A percentile compares a stretch with the other conserved stretches of the same genome.
Evolutionary conservation across 2,329 filamentous ascomycete genomes (phyloP).

Genomic region (Neopestalotiopsis rosae): DNA sequence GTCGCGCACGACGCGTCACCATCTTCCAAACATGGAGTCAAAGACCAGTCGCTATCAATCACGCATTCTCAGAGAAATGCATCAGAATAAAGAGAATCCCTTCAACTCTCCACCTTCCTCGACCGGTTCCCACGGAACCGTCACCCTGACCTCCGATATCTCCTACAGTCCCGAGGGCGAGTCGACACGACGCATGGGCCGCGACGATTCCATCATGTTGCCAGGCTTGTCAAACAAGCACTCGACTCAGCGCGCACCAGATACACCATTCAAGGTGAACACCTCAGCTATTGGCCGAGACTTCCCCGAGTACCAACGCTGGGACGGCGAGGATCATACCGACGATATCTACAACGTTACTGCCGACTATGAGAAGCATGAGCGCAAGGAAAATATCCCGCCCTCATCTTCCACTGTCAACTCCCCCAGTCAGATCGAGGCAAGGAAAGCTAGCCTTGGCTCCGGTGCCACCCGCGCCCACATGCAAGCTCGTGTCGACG

Average conservation of each 20-base stretch:
- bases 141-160: conserved; percentile 60
- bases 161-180: conserved; percentile 60
- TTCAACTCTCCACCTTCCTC: conserved; percentile 65
- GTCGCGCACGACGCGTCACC: conserved; percentile 27
- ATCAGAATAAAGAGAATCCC: conserved; percentile 51
- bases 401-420: conserved; percentile 40
- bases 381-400: conserved; percentile 52
- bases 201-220: conserved; percentile 47
- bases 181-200: conserved; percentile 53
- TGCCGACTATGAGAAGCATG: conserved; percentile 32
- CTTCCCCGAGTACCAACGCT: conserved; percentile 55
- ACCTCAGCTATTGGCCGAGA: conserved; percentile 47
- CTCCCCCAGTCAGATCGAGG: conserved; percentile 49
- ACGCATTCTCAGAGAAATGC: conserved; percentile 42
- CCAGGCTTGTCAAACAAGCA: conserved; percentile 27
- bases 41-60: conserved; percentile 34
- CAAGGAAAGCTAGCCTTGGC: conserved; percentile 23
- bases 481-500: conserved; percentile 61
- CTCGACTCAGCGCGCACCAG: conserved; percentile 22
- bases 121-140: conserved; percentile 61
- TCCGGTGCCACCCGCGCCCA: conserved; percentile 40
- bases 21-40: conserved; percentile 30
- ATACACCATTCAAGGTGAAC: conserved; percentile 36
- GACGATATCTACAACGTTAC: conserved; percentile 40
- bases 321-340: conserved; percentile 28